phyloP scores from a whole-genome alignment of 495 filamentous ascomycete species.

The Penicillium bialowiezense region DNA sequence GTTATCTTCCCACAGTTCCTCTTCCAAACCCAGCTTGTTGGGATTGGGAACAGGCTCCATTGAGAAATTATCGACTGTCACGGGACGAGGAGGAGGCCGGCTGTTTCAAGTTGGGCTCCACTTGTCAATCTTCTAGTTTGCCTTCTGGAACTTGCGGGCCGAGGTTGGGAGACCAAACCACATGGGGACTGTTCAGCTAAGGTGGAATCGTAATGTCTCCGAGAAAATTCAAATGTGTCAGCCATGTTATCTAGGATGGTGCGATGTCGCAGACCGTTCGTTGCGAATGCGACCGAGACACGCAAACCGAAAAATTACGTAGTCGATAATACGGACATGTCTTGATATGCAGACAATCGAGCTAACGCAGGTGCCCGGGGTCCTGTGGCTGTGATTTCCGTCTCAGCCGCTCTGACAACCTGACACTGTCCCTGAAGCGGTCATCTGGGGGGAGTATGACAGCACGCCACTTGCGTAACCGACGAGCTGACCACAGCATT shows the following conservation, averaged over 20 bases:
- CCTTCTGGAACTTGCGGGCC: constrained; percentile 18
- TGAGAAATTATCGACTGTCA: constrained; percentile 9
- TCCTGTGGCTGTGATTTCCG: constrained; percentile 10
- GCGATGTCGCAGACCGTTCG: neutral
- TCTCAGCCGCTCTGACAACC: constrained; percentile 7
- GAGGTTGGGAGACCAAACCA: constrained; percentile 11
- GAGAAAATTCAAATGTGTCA: neutral
- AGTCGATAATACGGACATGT: neutral
- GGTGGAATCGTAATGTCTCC: constrained; percentile 7
- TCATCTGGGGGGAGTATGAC: constrained; percentile 1
- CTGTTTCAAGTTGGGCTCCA: constrained; percentile 19
- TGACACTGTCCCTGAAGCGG: neutral
- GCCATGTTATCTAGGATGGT: neutral
- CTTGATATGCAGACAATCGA: constrained; percentile 3
- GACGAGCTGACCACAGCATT: constrained; percentile 5
- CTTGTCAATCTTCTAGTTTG: constrained; percentile 12
- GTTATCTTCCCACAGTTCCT: no score
- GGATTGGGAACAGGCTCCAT: neutral
- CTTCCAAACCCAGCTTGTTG: neutral
- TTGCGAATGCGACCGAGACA: constrained; percentile 13
- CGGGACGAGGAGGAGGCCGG: constrained; percentile 10
- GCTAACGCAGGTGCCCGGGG: constrained; percentile 1
- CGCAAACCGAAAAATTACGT: neutral
- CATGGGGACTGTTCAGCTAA: neutral
- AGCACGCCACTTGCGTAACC: constrained; percentile 14